A percentile compares a stretch with the other conserved stretches of the same genome.
Evolutionary conservation across 2,329 filamentous ascomycete species (phyloP).

Genomic region (Fonsecaea multimorphosa): DNA sequence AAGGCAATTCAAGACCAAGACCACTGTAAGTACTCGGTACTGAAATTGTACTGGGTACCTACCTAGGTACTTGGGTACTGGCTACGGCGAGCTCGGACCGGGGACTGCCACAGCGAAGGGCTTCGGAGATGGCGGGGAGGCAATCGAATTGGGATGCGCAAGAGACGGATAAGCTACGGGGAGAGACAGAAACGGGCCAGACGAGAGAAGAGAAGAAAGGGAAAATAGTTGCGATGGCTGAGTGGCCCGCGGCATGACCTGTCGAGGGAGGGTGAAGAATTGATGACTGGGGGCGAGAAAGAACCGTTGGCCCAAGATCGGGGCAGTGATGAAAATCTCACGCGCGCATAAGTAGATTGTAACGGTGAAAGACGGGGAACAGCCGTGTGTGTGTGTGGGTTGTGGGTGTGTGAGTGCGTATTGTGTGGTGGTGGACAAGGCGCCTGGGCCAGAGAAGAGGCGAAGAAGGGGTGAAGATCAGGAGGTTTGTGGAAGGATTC

Average conservation of each 20-base stretch:
- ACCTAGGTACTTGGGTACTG: too few relatives aligned
- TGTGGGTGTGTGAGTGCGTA: too few relatives aligned
- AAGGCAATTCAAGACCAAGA: too few relatives aligned
- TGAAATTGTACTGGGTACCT: too few relatives aligned
- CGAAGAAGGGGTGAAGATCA: constrained; percentile 4
- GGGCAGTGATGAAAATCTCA: constrained; percentile 1
- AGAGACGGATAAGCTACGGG: not conserved
- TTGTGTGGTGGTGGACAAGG: not conserved
- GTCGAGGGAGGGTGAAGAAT: not conserved
- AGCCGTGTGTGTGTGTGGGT: not conserved
- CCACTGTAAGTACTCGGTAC: too few relatives aligned
- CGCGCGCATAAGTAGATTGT: not conserved
- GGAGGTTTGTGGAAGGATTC: constrained; percentile 2
- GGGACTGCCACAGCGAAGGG: not conserved
- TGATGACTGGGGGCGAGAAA: constrained; percentile 14
- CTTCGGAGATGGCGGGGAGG: constrained; percentile 23
- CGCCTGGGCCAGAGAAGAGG: not conserved
- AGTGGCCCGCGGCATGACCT: constrained; percentile 3
- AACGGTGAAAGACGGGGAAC: not conserved
- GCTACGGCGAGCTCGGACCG: constrained; percentile 4
- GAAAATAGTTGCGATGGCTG: not conserved
- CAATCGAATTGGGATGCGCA: constrained; percentile 4
- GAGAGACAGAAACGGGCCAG: not conserved
- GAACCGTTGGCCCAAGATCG: not conserved
- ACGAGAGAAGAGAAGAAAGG: not conserved